Evolutionary conservation across 352 stramenopile genomes (phyloP).

Genomic region (Peronospora farinosa): DNA sequence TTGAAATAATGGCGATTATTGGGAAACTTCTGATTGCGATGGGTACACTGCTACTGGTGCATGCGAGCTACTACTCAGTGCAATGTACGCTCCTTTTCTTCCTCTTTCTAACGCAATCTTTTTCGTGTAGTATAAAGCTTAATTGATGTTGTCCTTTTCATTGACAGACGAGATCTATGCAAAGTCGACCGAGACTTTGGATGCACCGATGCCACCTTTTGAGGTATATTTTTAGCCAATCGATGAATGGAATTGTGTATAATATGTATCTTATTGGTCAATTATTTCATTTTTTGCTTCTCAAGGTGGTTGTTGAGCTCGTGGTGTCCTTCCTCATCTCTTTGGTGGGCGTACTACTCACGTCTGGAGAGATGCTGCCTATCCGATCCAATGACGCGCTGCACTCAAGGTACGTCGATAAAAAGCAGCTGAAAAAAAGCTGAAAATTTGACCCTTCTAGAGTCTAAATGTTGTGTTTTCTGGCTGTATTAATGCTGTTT

Average conservation of each 20-base stretch:
- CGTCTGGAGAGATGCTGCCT: constrained; percentile 58
- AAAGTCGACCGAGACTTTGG: constrained; percentile 61
- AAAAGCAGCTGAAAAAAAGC: not conserved
- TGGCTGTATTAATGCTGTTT: not conserved
- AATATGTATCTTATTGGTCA: constrained; percentile 1
- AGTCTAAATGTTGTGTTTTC: constrained; percentile 11
- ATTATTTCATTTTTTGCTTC: constrained; percentile 4
- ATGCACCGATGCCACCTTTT: constrained; percentile 58
- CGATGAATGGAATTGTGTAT: not conserved
- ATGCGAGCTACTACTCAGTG: constrained; percentile 78
- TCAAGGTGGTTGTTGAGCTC: constrained; percentile 65
- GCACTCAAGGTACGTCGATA: constrained; percentile 44
- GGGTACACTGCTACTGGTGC: constrained; percentile 58
- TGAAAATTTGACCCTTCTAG: not conserved
- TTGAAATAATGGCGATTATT: constrained; percentile 38
- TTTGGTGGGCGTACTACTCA: constrained; percentile 61
- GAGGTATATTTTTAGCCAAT: constrained; percentile 35
- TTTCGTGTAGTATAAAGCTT: constrained; percentile 2
- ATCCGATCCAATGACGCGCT: constrained; percentile 68
- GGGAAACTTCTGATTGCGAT: constrained; percentile 67
- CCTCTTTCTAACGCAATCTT: not conserved
- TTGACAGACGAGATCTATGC: constrained; percentile 69
- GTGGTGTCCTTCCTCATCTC: constrained; percentile 60
- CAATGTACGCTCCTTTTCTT: constrained; percentile 44
- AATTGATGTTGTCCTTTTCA: not conserved